A percentile compares a stretch with the other conserved stretches of the same genome.
Evolutionary conservation across 768 basidiomycete species (phyloP).

Genomic region (Amanita polypyramis): DNA sequence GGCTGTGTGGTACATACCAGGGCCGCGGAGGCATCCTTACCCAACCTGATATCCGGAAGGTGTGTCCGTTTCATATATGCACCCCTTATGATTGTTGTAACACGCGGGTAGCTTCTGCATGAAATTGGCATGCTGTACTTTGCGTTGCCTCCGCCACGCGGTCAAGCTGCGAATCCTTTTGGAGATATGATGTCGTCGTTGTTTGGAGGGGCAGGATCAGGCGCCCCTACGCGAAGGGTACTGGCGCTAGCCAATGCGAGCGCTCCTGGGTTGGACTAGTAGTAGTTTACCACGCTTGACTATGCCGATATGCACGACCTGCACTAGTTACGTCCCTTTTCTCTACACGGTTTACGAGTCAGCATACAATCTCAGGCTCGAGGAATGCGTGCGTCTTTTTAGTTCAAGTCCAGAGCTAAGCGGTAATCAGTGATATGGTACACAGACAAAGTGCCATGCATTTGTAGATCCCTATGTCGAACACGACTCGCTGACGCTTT

Average conservation of each 20-base stretch:
- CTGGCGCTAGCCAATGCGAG: conserved; percentile 30
- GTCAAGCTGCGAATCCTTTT: conserved; percentile 66
- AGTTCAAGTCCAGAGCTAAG: background rate
- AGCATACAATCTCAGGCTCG: conserved; percentile 66
- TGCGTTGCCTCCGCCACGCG: conserved; percentile 70
- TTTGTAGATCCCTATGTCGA: conserved; percentile 88
- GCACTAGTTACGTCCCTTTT: conserved; percentile 50
- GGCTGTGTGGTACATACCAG: conserved; percentile 78
- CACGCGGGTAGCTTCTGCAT: conserved; percentile 38
- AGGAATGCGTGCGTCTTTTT: conserved; percentile 62
- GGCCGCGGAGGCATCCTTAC: conserved; percentile 55
- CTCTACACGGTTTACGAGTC: conserved; percentile 81
- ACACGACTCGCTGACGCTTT: conserved; percentile 61
- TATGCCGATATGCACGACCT: conserved; percentile 80
- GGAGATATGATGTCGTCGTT: conserved; percentile 85
- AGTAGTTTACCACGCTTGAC: conserved; percentile 1
- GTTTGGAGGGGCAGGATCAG: conserved; percentile 59
- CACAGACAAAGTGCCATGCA: conserved; percentile 45
- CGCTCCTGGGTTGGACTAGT: conserved; percentile 35
- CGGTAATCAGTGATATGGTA: background rate
- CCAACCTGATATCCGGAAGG: conserved; percentile 52
- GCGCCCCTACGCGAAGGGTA: conserved; percentile 29
- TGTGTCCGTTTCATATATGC: conserved; percentile 22
- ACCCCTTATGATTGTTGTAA: background rate
- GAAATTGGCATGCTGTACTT: conserved; percentile 76